Percentiles rank a stretch among this genome's conserved stretches.
Conservation (phyloP, 169 alveolate genomes). For the Plasmodium chabaudi region DNA sequence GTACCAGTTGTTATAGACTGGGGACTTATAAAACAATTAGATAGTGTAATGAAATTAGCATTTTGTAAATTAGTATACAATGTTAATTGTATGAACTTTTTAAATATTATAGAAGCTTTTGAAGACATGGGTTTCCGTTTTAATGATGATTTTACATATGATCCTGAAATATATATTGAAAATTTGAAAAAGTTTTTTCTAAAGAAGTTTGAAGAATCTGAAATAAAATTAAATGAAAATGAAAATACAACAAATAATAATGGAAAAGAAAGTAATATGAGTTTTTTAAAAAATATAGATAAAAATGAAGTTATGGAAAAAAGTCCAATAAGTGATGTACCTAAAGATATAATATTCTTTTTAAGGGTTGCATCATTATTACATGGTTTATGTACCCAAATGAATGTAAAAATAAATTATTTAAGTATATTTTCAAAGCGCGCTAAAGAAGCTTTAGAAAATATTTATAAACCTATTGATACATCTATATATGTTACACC, state of each 20-base stretch:
- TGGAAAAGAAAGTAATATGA: conserved; percentile 24
- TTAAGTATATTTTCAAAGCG: conserved; percentile 84
- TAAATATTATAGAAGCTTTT: conserved; percentile 89
- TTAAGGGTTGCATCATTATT: conserved; percentile 88
- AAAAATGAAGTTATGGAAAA: conserved; percentile 61
- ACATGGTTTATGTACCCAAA: conserved; percentile 87
- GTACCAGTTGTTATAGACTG: conserved; percentile 88
- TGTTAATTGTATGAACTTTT: conserved; percentile 85
- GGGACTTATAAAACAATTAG: conserved; percentile 88
- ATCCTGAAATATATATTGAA: conserved; percentile 89
- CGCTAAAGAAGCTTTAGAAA: conserved; percentile 81
- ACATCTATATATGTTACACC: conserved; percentile 50
- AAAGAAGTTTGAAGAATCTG: conserved; percentile 76
- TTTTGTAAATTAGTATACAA: conserved; percentile 86
- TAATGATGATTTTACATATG: conserved; percentile 81
- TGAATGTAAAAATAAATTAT: conserved; percentile 84
- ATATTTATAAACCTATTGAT: conserved; percentile 45
- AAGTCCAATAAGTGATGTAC: conserved; percentile 88
- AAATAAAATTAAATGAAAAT: conserved; percentile 16
- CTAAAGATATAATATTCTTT: conserved; percentile 87
- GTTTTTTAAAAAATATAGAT: conserved; percentile 44
- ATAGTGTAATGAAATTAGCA: conserved; percentile 82
- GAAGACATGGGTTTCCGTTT: conserved; percentile 90
- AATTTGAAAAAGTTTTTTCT: conserved; percentile 83
- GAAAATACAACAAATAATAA: background rate